Evolutionary conservation across 2,329 filamentous ascomycete genomes (phyloP), one percentile per base, ranked within the genome.

Genomic region (Fusarium concolor): DNA sequence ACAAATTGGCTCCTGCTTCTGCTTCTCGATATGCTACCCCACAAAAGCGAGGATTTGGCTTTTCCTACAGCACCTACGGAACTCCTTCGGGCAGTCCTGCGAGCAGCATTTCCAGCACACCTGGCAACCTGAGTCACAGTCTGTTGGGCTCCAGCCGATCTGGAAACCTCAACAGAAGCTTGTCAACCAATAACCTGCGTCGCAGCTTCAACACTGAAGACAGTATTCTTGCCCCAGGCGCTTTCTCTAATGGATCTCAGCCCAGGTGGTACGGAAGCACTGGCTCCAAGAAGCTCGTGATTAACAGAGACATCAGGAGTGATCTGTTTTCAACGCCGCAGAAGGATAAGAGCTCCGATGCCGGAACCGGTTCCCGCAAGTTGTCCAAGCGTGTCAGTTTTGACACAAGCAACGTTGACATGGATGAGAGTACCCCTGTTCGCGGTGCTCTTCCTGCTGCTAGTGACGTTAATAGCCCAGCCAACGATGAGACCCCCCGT

Each of bases 301-400:
- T 99, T 77, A 96, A 97, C 79, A 90, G 93, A 67, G 91, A 90
- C 70, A 85, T 99, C 76, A 88, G 92, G 54, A 94, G 87, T 59
- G 91, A 93, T 72, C 82, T 90, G 17, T 91, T 90, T 76, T 85
- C 84, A 4, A 87, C 87, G 2, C 87, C 88, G 0, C 84, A 81
- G 54, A 88, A 85, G 75, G 84, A 86, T 35, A 85, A 83, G 71
- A 73, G 78, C 17, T 65, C 75, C 3, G 71, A 76, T 20, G 85
- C 85, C 15, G 63, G 68, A 72, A 79, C 42, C 59, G 77, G 65
- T 76, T 82, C 65, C 31, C 82, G 85, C 52, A 89, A 89, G 74
- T 80, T 92, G 39, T 90, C 90, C 68, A 97, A 97, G 83, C 90
- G 92, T 53, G 96, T 99, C 52, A 97, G 94, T 81, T 99, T 98